A percentile compares a stretch with the other conserved stretches of the same genome.
Evolutionary conservation across 257 asterid genomes (phyloP).

Genomic region (Jasminum sambac): DNA sequence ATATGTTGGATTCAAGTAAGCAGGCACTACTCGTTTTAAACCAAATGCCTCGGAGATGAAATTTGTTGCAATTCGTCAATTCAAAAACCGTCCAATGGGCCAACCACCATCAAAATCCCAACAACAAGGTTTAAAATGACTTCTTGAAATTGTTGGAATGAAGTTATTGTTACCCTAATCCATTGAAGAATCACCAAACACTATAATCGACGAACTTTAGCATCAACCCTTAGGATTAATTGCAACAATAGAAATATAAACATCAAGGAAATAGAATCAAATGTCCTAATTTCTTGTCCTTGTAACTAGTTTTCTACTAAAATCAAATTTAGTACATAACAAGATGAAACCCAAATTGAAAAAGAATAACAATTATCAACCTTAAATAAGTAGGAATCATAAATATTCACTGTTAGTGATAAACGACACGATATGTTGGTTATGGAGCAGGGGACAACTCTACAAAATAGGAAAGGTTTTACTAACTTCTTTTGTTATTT

Average conservation of each 20-base stretch:
- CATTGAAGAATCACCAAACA: slow-evolving; percentile 48
- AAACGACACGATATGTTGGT: neutral
- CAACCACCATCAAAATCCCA: slow-evolving; percentile 36
- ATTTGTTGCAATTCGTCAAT: slow-evolving; percentile 43
- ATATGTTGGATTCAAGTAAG: slow-evolving; percentile 39
- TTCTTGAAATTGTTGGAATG: slow-evolving; percentile 36
- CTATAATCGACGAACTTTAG: slow-evolving; percentile 43
- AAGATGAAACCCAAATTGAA: neutral
- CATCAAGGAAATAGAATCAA: neutral
- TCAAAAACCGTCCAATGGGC: slow-evolving; percentile 42
- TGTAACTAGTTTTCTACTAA: neutral
- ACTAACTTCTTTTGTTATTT: too few species aligned
- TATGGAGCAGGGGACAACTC: neutral
- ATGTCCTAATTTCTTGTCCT: neutral
- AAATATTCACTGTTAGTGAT: neutral
- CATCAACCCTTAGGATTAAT: neutral
- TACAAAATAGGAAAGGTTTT: neutral
- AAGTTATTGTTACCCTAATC: slow-evolving; percentile 49
- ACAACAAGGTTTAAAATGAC: slow-evolving; percentile 45
- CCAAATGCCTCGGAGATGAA: slow-evolving; percentile 45
- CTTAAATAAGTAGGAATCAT: neutral
- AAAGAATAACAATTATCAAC: neutral
- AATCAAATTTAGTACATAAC: neutral
- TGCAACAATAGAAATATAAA: neutral
- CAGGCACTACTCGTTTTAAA: slow-evolving; percentile 39